Base-by-base conservation (phyloP, 1,284 basidiomycete genomes). In the Naganishia liquefaciens region DNA sequence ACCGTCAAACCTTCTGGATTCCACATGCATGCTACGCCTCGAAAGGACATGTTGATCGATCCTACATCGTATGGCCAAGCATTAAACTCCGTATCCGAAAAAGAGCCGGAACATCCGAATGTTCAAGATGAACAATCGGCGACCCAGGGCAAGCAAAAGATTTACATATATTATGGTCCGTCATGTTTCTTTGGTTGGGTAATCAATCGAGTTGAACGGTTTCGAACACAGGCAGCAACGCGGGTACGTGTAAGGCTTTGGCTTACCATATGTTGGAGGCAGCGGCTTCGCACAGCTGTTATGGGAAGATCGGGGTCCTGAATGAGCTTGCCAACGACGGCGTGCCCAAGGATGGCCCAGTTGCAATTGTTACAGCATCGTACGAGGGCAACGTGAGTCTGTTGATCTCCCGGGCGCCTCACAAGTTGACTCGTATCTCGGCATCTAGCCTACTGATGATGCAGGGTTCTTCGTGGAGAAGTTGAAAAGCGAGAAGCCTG, bases 161-260 rank as follows among this genome's bases (percentile, higher is more conserved):
- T 78, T 57, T 55, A 44, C 28, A 57, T 66, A 44, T 57, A 62
- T 27, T 66, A 66, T 28, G 64, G 64, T 63, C 27, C 17, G 62
- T 46, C 1, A 28, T 17, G 13, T 11, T 7, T 10, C 33, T 13
- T 37, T 51, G 15, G 19, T 30, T 21, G 19, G 17, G 5, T 13
- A 23, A 2, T 7, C 5, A 17, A 25, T n/a, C 40, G 50, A 43
- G 21, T 39, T 13, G 27, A 44, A 7, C 19, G 28, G 13, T 46
- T 37, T 1, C 15, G 21, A 0, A 7, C 23, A 82, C 82, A 70
- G 82, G 82, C 4, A 82, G 81, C 52, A 84, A 84, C 72, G 81
- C 82, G 9, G 83, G 83, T 13, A 82, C 82, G 0, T 83, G 80
- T 33, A 81, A 84, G 72, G 78, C 80, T 23, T 83, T 84, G 66